Base-by-base conservation (phyloP, 2,329 filamentous ascomycete genomes). In the Aspergillus jensenii region DNA sequence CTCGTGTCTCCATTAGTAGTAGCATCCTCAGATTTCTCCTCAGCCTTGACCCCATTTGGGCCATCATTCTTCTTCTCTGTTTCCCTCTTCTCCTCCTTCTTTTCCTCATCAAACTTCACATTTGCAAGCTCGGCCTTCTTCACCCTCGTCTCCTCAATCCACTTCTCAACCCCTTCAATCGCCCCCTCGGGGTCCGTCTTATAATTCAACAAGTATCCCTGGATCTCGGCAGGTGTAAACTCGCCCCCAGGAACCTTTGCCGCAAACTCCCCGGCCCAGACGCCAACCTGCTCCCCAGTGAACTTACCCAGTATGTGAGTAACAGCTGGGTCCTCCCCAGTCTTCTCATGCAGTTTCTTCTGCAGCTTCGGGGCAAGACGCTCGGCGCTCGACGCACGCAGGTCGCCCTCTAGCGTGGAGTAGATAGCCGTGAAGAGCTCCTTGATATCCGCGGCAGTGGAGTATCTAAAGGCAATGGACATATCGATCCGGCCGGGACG, bases 401-500 rank as follows among this genome's bases (percentile, higher is more conserved):
- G 43, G 27, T 75, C 72, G 11, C 68, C 68, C 41, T 74, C 68
- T 25, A 69, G 63, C 0, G 67, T 65, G 1, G 66, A 64, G 47
- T 76, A 77, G 3, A 76, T 76, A 3, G 73, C 74, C 12, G 67
- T 64, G 62, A 78, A 79, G 5, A 79, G 67, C 25, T 78, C 72
- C 39, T 69, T 60, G 17, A 78, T 69, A 14, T 75, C 73, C 8
- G 65, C 65, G 5, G 64, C 58, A 17, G 70, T 73, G 5, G 77
- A 71, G 50, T 71, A 73, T 3, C 70, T 74, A 68, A 90, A 89
- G 53, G 78, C 73, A 14, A 90, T 81, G 59, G 82, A 84, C 71
- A 84, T 80, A 64, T 91, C 88, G 1, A 91, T 84, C 2, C 88
- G 79, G 0, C 88, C 88, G 0, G 87, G 87, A 0, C 88, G 79